phyloP scores from a whole-genome alignment of 371 early-diverging fungal species.

The Synchytrium microbalum region DNA sequence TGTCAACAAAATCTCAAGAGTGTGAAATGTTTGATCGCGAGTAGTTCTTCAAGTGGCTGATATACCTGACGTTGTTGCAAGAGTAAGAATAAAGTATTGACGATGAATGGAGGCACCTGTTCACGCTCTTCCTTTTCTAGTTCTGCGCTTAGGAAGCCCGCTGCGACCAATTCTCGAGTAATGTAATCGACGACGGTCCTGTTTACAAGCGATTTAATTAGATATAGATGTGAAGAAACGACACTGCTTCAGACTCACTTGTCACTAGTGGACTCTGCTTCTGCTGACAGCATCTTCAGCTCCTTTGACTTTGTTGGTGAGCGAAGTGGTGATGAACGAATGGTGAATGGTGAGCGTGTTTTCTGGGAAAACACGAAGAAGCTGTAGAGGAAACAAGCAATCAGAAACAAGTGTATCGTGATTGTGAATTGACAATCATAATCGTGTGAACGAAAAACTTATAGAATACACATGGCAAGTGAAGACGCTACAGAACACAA shows the following conservation, averaged over 20 bases:
- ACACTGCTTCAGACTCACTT: background rate
- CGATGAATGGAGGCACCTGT: background rate
- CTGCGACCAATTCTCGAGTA: background rate
- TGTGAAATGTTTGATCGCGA: background rate
- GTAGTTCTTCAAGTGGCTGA: background rate
- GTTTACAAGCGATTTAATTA: background rate
- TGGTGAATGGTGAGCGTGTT: too few relatives aligned
- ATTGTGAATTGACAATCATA: too few relatives aligned
- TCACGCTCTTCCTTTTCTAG: background rate
- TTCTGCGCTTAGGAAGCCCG: background rate
- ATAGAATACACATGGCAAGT: too few relatives aligned
- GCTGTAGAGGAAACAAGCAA: too few relatives aligned
- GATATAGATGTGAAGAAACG: background rate
- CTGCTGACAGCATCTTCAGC: background rate
- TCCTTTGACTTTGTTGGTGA: too few relatives aligned
- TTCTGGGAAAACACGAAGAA: too few relatives aligned
- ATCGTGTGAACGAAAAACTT: too few relatives aligned
- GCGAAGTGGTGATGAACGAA: too few relatives aligned
- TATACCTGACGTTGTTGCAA: background rate
- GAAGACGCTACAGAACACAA: too few relatives aligned
- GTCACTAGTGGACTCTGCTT: background rate
- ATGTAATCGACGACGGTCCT: background rate
- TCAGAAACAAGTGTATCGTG: too few relatives aligned
- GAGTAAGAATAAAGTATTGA: background rate
- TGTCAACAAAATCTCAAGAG: too few relatives aligned